phyloP scores from a whole-genome alignment of 495 filamentous ascomycete species.

The Beverwykella pulmonaria region DNA sequence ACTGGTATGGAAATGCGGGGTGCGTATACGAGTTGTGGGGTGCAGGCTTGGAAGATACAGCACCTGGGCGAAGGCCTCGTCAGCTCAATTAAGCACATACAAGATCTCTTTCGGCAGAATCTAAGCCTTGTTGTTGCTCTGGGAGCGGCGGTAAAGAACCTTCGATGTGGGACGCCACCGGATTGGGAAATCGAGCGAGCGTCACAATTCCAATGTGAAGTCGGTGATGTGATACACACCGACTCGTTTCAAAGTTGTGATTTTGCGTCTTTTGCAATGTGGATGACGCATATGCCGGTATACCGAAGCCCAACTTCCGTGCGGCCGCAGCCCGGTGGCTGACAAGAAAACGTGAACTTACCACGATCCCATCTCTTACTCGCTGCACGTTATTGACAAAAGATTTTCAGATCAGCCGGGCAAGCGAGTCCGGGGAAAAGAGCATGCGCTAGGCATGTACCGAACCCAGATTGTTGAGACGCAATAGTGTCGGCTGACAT shows the following conservation, averaged over 20 bases:
- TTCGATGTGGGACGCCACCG: neutral
- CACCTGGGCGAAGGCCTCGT: constrained; percentile 15
- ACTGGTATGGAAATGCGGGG: constrained; percentile 18
- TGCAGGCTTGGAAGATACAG: constrained; percentile 5
- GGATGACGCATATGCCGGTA: constrained; percentile 12
- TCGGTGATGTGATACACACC: neutral
- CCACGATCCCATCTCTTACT: constrained; percentile 17
- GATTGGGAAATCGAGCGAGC: neutral
- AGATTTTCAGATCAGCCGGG: constrained; percentile 25
- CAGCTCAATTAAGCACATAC: constrained; percentile 27
- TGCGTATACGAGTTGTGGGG: constrained; percentile 27
- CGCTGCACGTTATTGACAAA: constrained; percentile 1
- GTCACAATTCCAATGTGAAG: neutral
- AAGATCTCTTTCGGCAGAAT: neutral
- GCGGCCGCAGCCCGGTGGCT: constrained; percentile 21
- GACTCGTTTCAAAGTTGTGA: constrained; percentile 9
- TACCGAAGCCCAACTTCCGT: constrained; percentile 32
- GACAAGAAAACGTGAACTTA: neutral
- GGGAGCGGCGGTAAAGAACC: neutral
- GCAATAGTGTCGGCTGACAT: constrained; percentile 8
- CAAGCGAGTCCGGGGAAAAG: constrained; percentile 12
- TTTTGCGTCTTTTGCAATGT: constrained; percentile 18
- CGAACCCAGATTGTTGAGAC: constrained; percentile 15
- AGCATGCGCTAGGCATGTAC: neutral
- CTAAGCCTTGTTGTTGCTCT: neutral